These are phyloP conservation scores for Solanum hybrid DNA, from an alignment of 305 asterid genomes.

Conservation along the genomic window DNA sequence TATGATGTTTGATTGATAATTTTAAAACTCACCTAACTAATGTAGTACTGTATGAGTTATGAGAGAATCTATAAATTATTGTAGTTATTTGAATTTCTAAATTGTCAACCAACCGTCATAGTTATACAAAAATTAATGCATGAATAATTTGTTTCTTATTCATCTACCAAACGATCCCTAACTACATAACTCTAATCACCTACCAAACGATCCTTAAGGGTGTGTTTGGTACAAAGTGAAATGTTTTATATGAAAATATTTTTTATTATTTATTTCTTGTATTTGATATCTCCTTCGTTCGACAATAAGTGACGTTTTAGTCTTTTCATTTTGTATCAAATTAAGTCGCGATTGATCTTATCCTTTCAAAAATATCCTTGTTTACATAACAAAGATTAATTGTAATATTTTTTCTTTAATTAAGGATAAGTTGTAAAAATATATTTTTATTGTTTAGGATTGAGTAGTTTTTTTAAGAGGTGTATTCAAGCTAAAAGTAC, in stretches of 20 bases:
- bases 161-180: accelerated
- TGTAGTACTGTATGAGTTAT: no score
- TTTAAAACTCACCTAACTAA: no score
- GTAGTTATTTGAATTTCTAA: no score
- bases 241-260: not conserved
- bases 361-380: not conserved
- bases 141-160: no score
- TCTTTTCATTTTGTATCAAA: not conserved
- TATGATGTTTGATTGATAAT: not conserved
- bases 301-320: not conserved
- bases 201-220: accelerated
- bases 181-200: no score
- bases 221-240: not conserved
- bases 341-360: not conserved
- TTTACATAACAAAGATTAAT: not conserved
- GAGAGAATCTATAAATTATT: no score
- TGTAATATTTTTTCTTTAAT: not conserved
- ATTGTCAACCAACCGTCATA: accelerated
- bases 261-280: not conserved
- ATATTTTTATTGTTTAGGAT: not conserved
- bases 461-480: not conserved
- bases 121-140: no score
- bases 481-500: not conserved
- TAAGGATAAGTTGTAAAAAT: not conserved
- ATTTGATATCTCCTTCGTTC: not conserved